Evolutionary conservation across 2,329 filamentous ascomycete genomes (phyloP).

Genomic region (Stagonosporopsis chrysanthemi): DNA sequence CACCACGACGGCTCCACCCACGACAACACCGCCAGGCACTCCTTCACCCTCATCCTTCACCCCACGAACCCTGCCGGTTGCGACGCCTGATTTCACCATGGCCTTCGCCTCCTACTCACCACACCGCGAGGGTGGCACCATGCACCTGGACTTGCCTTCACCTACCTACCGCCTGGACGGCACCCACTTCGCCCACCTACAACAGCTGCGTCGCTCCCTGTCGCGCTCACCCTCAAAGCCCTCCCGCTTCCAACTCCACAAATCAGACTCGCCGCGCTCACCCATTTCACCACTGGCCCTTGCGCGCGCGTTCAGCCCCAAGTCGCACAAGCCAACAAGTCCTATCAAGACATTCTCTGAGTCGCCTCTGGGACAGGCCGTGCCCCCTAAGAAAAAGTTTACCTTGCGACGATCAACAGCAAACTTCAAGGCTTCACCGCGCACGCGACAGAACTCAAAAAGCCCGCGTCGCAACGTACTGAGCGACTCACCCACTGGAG

Average conservation of each 20-base stretch:
- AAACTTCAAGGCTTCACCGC: constrained; percentile 64
- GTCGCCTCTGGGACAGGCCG: constrained; percentile 64
- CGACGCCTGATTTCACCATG: constrained; percentile 44
- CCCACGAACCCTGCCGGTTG: constrained; percentile 18
- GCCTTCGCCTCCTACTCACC: constrained; percentile 59
- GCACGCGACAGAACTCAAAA: constrained; percentile 74
- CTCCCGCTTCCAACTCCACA: constrained; percentile 71
- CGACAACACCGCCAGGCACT: constrained; percentile 18
- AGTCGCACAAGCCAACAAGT: constrained; percentile 55
- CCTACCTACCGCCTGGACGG: constrained; percentile 87
- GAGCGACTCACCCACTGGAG: constrained; percentile 72
- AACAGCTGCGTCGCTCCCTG: constrained; percentile 83
- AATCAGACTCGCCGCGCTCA: constrained; percentile 52
- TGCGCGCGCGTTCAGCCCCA: constrained; percentile 56
- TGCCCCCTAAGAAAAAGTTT: constrained; percentile 67
- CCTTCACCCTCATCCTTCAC: constrained; percentile 16
- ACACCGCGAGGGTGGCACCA: constrained; percentile 71
- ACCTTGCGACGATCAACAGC: constrained; percentile 55
- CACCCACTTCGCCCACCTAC: constrained; percentile 71
- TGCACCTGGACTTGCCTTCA: constrained; percentile 87
- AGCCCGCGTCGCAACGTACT: constrained; percentile 77
- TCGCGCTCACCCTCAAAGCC: constrained; percentile 92
- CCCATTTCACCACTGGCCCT: constrained; percentile 55
- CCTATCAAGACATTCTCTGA: constrained; percentile 61
- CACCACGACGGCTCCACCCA: constrained; percentile 18